Conservation (phyloP, 805 yeast species). For the Wickerhamomyces ciferrii region DNA sequence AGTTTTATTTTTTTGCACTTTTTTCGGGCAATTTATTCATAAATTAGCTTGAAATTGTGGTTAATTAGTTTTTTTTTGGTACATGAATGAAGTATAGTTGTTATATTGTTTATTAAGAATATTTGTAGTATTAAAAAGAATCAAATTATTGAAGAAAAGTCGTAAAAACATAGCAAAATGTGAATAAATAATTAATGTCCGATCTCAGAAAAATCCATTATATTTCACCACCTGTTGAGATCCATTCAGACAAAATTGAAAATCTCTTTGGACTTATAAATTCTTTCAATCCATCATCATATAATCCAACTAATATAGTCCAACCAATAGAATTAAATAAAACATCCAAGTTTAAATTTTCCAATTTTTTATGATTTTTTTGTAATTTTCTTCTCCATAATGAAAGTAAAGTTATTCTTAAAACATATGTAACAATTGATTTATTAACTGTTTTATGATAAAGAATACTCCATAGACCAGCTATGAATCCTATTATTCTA, state of each 20-base stretch:
- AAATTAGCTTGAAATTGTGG: no score
- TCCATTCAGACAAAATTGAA: background rate
- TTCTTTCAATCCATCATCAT: background rate
- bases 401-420: conserved; percentile 2
- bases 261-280: background rate
- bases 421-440: conserved; percentile 1
- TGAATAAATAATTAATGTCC: no score
- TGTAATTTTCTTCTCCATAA: background rate
- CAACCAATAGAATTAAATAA: background rate
- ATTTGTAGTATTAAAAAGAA: no score
- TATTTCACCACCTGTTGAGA: background rate
- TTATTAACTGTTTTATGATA: background rate
- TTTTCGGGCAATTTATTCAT: no score
- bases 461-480: conserved; percentile 8
- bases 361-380: background rate
- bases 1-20: conserved; percentile 9
- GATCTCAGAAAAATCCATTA: background rate
- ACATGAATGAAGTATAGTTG: no score
- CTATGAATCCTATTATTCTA: conserved; percentile 6
- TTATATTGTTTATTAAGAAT: no score
- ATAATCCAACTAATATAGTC: background rate
- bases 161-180: no score
- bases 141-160: no score
- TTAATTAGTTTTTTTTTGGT: no score
- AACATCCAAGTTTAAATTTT: background rate